phyloP scores from a whole-genome alignment of 768 basidiomycete genomes.

The Daedaleopsis sinensis region DNA sequence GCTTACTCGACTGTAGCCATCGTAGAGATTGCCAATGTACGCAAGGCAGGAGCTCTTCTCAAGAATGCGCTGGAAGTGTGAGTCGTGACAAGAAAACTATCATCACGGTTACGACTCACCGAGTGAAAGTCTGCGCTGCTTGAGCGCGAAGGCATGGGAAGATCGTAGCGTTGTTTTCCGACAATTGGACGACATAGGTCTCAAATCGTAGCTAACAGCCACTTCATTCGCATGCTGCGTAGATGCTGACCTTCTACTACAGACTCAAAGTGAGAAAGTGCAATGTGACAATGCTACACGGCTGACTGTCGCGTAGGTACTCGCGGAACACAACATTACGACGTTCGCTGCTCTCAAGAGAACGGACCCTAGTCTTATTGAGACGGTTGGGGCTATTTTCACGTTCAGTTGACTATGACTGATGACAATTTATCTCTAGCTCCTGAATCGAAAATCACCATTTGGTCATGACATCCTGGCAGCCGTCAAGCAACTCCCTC shows the following conservation, averaged over 20 bases:
- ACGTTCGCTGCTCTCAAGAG: constrained; percentile 58
- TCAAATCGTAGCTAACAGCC: constrained; percentile 66
- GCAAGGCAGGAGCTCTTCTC: constrained; percentile 64
- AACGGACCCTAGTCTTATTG: constrained; percentile 63
- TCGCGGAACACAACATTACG: constrained; percentile 74
- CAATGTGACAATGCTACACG: not conserved
- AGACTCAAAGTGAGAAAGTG: constrained; percentile 28
- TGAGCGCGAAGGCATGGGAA: constrained; percentile 91
- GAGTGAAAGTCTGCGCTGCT: constrained; percentile 63
- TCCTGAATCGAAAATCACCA: constrained; percentile 72
- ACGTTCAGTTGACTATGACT: not conserved
- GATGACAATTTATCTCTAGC: constrained; percentile 38
- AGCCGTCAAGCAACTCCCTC: constrained; percentile 64
- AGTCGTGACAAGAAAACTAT: constrained; percentile 24
- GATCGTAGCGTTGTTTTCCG: constrained; percentile 81
- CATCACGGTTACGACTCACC: not conserved
- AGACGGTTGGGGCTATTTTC: constrained; percentile 47
- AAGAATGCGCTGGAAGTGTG: constrained; percentile 79
- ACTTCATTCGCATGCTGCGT: too few relatives aligned
- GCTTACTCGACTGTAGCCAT: constrained; percentile 50
- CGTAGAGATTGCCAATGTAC: constrained; percentile 74
- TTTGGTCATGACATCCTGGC: constrained; percentile 74
- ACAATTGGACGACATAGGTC: constrained; percentile 90
- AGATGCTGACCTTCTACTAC: not conserved
- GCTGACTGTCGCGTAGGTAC: constrained; percentile 47